phyloP scores from a whole-genome alignment of 2,329 filamentous ascomycete species.

The Colletotrichum sp. region DNA sequence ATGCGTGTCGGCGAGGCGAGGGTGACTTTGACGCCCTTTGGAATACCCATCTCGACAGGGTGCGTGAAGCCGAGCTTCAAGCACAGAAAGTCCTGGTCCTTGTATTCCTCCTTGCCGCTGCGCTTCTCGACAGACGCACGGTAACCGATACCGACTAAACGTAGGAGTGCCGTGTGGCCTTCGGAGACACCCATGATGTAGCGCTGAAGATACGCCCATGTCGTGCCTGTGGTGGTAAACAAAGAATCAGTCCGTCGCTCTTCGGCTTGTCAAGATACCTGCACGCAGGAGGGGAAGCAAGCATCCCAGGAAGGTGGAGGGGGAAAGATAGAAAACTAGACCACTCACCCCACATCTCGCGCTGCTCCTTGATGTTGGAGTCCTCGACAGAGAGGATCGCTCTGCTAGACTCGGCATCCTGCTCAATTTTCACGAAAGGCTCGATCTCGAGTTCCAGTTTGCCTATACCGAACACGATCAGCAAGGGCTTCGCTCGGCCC shows the following conservation, averaged over 20 bases:
- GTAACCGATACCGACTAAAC: conserved; percentile 95
- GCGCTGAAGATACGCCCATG: conserved; percentile 87
- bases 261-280: neutral
- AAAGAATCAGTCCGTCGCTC: conserved; percentile 24
- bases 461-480: conserved; percentile 50
- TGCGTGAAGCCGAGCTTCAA: conserved; percentile 97
- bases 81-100: conserved; percentile 86
- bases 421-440: conserved; percentile 74
- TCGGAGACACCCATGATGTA: conserved; percentile 94
- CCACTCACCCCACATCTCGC: conserved; percentile 90
- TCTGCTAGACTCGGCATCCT: conserved; percentile 68
- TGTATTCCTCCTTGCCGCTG: conserved; percentile 75
- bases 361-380: conserved; percentile 72
- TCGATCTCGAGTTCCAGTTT: conserved; percentile 81
- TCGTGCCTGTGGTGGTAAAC: conserved; percentile 68
- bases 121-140: conserved; percentile 83
- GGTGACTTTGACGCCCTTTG: conserved; percentile 82
- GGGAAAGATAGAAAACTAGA: neutral
- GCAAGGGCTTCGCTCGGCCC: neutral
- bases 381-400: conserved; percentile 75
- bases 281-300: neutral
- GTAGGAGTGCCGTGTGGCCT: conserved; percentile 91
- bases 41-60: conserved; percentile 88
- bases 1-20: conserved; percentile 91
- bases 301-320: neutral